Base-by-base conservation (phyloP, 2,329 filamentous ascomycete species). In the Purpureocillium lavendulum region DNA sequence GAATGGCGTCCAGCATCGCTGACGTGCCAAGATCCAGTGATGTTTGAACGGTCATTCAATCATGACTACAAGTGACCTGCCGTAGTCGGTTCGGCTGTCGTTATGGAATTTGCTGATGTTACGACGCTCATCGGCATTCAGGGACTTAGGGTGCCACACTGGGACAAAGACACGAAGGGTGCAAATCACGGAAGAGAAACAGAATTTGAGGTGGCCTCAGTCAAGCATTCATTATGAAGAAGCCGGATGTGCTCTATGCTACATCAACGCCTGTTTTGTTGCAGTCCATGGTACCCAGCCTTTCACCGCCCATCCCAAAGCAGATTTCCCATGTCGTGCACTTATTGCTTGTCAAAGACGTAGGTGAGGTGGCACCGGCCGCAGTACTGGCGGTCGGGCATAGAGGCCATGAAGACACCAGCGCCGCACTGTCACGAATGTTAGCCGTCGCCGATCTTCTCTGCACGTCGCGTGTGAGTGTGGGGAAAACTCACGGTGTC, bases 361-460 rank as follows among this genome's bases (percentile, higher is more conserved):
- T 83, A 83, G 68, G 79, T 82, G 49, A 82, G 68, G 67, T 82
- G 78, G 77, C 79, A 83, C 51, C 77, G 76, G 57, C 79, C 79
- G 57, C 88, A 95, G 84, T 96, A 95, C 75, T 98, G 94, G 69
- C 92, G 87, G 76, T 98, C 94, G 74, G 94, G 84, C 89, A 97
- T 97, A 67, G 92, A 87, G 67, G 92, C 92, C 92, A 98, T 98
- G 85, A 98, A 98, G 77, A 98, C 84, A 89, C 92, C 92, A 61
- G 94, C 92, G 80, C 92, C 92, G 72, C 92, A 98, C 88, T 94
- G 49, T n/a, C n/a, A n/a, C n/a, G n/a, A n/a, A n/a, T n/a, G n/a
- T n/a, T n/a, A n/a, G n/a, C n/a, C n/a, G n/a, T n/a, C n/a, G n/a
- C n/a, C n/a, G n/a, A n/a, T n/a, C n/a, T n/a, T n/a, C n/a, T n/a